These are phyloP conservation scores for Daldinia caldariorum DNA, from an alignment of 495 filamentous ascomycete genomes.

Conservation along the genomic window DNA sequence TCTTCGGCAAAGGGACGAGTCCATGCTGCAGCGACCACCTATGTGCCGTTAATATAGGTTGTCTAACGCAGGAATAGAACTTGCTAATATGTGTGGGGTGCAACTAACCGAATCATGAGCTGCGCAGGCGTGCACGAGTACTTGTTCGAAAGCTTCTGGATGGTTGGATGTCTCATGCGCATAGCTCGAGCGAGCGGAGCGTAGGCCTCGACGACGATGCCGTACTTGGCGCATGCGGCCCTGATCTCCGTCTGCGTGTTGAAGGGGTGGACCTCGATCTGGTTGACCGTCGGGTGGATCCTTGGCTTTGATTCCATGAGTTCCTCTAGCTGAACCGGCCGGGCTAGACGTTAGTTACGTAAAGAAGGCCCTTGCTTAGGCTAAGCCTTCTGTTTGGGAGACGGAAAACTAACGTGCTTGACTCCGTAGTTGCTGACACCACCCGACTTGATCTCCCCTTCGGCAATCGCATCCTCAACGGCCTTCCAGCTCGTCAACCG, in stretches of 20 bases:
- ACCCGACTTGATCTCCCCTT: conserved; percentile 66
- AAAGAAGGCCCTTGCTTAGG: not conserved
- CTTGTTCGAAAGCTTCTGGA: conserved; percentile 63
- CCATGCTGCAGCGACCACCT: conserved; percentile 76
- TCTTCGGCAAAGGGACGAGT: conserved; percentile 80
- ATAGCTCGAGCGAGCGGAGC: conserved; percentile 68
- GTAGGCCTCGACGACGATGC: conserved; percentile 71
- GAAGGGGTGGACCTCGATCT: conserved; percentile 77
- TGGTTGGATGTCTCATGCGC: conserved; percentile 63
- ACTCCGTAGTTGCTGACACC: conserved; percentile 77
- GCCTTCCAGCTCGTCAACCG: conserved; percentile 71
- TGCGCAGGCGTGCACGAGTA: conserved; percentile 69
- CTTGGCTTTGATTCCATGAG: conserved; percentile 64
- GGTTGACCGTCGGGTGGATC: conserved; percentile 68
- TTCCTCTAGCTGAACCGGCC: conserved; percentile 63
- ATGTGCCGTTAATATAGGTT: not conserved
- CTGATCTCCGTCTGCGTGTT: conserved; percentile 68
- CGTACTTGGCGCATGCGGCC: conserved; percentile 62
- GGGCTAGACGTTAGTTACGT: conserved; percentile 9
- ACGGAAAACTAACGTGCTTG: conserved; percentile 63
- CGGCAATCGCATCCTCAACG: conserved; percentile 70
- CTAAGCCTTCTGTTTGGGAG: not conserved
- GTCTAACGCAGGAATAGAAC: not conserved
- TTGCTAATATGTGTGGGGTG: not conserved
- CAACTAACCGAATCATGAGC: conserved; percentile 62